Evolutionary conservation across 2,329 filamentous ascomycete genomes (phyloP).

Genomic region (Trichoderma brevicompactum): DNA sequence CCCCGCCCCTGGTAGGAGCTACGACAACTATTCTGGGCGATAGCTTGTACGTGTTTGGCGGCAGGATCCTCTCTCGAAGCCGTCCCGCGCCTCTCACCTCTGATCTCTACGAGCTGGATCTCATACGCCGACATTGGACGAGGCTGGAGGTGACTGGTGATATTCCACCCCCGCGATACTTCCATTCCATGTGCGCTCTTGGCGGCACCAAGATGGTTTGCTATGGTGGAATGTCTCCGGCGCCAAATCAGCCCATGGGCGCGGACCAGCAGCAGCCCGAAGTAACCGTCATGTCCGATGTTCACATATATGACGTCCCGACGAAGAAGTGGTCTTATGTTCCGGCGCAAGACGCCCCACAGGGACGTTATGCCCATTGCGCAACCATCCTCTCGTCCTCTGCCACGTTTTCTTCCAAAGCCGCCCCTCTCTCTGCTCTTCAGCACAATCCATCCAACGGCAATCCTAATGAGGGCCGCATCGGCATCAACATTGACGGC

Average conservation of each 20-base stretch:
- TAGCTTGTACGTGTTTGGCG: conserved; percentile 96
- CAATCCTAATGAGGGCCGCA: conserved; percentile 84
- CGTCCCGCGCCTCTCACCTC: conserved; percentile 80
- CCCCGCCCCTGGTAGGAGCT: conserved; percentile 87
- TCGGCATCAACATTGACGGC: conserved; percentile 88
- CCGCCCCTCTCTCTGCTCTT: conserved; percentile 81
- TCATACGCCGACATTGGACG: conserved; percentile 90
- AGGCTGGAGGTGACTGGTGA: conserved; percentile 85
- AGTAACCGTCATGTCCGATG: conserved; percentile 96
- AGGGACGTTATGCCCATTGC: conserved; percentile 95
- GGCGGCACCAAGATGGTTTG: conserved; percentile 97
- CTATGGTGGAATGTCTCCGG: conserved; percentile 97
- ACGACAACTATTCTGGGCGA: conserved; percentile 95
- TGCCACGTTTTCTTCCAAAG: conserved; percentile 81
- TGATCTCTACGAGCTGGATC: conserved; percentile 90
- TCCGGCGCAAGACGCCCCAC: conserved; percentile 77
- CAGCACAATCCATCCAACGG: conserved; percentile 83
- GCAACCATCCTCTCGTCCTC: conserved; percentile 89
- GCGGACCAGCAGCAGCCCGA: conserved; percentile 70
- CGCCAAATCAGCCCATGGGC: conserved; percentile 54
- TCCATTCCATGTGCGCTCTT: conserved; percentile 92
- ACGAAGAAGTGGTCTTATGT: conserved; percentile 85
- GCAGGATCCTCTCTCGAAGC: conserved; percentile 81
- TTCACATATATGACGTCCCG: conserved; percentile 89
- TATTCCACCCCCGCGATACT: conserved; percentile 88